A percentile compares a stretch with the other conserved stretches of the same genome.
Conservation (phyloP, 2,329 filamentous ascomycete species). For the Periglandula ipomoeae region DNA sequence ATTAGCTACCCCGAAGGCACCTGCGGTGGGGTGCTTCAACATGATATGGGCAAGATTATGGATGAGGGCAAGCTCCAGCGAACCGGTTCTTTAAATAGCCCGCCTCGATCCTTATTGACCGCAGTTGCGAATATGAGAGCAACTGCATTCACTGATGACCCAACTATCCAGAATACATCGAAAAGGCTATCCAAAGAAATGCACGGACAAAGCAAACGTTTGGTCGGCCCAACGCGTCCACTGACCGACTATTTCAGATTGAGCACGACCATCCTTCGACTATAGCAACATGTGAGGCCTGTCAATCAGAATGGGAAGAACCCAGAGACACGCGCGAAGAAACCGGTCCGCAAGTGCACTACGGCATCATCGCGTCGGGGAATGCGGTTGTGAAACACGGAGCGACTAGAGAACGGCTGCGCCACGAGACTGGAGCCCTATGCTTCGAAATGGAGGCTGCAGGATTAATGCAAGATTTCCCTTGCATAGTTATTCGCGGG, state of each 20-base stretch:
- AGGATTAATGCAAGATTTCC: not conserved
- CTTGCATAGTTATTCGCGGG: not conserved
- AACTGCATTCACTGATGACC: not conserved
- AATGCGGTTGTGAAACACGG: constrained; percentile 1
- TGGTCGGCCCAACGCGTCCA: not conserved
- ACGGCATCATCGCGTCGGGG: not conserved
- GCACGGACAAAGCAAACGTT: not conserved
- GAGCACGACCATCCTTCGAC: not conserved
- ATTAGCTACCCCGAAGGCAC: not conserved
- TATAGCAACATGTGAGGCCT: not conserved
- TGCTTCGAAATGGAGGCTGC: constrained; percentile 1
- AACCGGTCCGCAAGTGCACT: not conserved
- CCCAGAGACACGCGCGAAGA: not conserved
- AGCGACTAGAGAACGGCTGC: not conserved
- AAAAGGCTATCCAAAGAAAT: not conserved
- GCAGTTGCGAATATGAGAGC: not conserved
- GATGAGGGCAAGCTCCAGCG: not conserved
- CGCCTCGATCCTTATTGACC: not conserved
- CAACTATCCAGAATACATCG: not conserved
- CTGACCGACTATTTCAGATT: not conserved
- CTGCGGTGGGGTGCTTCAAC: not conserved
- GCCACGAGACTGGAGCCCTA: not conserved
- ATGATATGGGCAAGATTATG: constrained; percentile 1
- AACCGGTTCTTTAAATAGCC: not conserved
- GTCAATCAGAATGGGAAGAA: not conserved